Conservation (phyloP, 306 rosid species). For the Arachis hypogaea region DNA sequence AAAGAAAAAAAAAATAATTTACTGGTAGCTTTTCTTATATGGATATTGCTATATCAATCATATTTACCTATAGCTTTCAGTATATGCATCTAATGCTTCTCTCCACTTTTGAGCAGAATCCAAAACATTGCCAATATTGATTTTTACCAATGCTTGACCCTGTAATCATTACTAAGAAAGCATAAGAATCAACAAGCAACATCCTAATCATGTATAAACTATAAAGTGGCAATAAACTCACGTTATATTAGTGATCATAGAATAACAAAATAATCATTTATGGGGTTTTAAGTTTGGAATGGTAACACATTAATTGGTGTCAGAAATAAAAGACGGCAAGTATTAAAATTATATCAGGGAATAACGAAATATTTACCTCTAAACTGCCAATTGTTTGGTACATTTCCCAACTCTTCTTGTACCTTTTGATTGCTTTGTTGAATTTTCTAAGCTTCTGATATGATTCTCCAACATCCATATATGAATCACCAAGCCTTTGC, state of each 20-base stretch:
- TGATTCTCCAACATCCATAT: conserved; percentile 74
- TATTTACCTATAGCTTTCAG: conserved; percentile 77
- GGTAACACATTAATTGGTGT: background rate
- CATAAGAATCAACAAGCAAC: conserved; percentile 41
- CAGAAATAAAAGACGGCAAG: conserved; percentile 10
- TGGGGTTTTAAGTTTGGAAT: conserved; percentile 29
- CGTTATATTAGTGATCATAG: background rate
- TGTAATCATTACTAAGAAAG: conserved; percentile 47
- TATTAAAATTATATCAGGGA: conserved; percentile 22
- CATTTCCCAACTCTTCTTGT: conserved; percentile 73
- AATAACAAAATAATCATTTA: background rate
- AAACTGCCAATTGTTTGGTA: conserved; percentile 71
- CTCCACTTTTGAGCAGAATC: conserved; percentile 67
- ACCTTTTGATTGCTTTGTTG: conserved; percentile 78
- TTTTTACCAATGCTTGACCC: conserved; percentile 84
- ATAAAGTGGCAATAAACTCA: background rate
- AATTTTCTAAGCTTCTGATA: conserved; percentile 78
- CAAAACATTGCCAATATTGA: conserved; percentile 73
- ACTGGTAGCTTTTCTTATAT: conserved; percentile 22
- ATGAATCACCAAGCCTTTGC: conserved; percentile 77
- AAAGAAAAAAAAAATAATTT: conserved; percentile 21
- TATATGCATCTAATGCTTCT: conserved; percentile 71
- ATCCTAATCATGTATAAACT: conserved; percentile 17
- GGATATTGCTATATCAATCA: conserved; percentile 14
- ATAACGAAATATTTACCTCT: conserved; percentile 60